phyloP scores from a whole-genome alignment of 306 rosid genomes.

The Trifolium dubium region DNA sequence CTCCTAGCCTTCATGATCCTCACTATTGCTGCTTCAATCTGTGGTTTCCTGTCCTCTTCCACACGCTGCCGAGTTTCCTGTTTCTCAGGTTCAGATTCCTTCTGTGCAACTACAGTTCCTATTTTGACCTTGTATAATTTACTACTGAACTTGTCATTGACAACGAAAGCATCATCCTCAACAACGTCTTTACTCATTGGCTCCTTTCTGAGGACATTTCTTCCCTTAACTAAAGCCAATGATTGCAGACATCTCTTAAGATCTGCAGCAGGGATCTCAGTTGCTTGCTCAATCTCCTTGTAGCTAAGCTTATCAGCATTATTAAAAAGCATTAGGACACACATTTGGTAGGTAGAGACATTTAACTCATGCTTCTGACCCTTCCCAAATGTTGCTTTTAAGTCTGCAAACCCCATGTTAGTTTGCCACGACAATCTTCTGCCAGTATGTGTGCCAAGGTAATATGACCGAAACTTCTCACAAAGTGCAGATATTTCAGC shows the following conservation, averaged over 20 bases:
- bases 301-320: constrained; percentile 74
- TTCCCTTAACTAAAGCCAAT: constrained; percentile 89
- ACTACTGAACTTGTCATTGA: constrained; percentile 85
- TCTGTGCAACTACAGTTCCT: constrained; percentile 93
- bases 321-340: constrained; percentile 89
- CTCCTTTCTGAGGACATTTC: constrained; percentile 87
- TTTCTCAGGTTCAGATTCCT: constrained; percentile 92
- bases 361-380: constrained; percentile 96
- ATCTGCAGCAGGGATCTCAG: constrained; percentile 79
- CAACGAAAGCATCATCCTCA: constrained; percentile 80
- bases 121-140: constrained; percentile 90
- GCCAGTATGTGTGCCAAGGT: constrained; percentile 94
- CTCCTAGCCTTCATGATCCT: constrained; percentile 93
- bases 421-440: constrained; percentile 96
- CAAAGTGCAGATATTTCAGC: constrained; percentile 84
- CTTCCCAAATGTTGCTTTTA: constrained; percentile 88
- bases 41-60: constrained; percentile 98
- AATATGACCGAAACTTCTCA: constrained; percentile 81
- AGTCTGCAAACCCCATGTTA: constrained; percentile 90
- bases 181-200: constrained; percentile 90
- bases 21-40: constrained; percentile 89
- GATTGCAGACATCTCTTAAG: constrained; percentile 94
- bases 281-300: constrained; percentile 93
- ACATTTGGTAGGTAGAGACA: constrained; percentile 92
- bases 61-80: constrained; percentile 95